phyloP scores from a whole-genome alignment of 495 filamentous ascomycete species.

The Daldinia concentrica region DNA sequence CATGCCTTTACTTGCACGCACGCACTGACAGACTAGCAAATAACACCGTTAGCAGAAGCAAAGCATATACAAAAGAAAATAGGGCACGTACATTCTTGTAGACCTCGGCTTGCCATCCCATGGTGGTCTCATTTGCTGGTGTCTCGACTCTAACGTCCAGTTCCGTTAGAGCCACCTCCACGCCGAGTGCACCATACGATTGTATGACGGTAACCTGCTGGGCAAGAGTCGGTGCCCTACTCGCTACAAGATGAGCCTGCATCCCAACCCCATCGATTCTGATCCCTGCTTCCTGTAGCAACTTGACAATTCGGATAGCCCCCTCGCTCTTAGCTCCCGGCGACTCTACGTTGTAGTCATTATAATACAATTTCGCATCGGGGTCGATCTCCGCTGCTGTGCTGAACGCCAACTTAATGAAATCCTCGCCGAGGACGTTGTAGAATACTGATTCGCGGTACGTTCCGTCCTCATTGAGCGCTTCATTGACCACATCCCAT shows the following conservation, averaged over 20 bases:
- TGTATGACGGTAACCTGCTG: constrained; percentile 60
- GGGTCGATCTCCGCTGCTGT: constrained; percentile 64
- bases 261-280: constrained; percentile 74
- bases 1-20: constrained; percentile 68
- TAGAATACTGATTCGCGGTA: constrained; percentile 66
- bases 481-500: constrained; percentile 76
- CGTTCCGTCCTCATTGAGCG: constrained; percentile 72
- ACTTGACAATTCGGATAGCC: constrained; percentile 61
- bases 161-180: constrained; percentile 70
- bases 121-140: constrained; percentile 49
- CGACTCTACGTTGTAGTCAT: constrained; percentile 73
- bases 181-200: constrained; percentile 60
- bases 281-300: constrained; percentile 60
- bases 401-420: constrained; percentile 65
- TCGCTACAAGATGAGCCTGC: constrained; percentile 70
- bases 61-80: background rate
- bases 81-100: constrained; percentile 55
- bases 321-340: constrained; percentile 59
- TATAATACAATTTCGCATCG: constrained; percentile 71
- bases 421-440: constrained; percentile 66
- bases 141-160: constrained; percentile 61
- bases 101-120: constrained; percentile 65
- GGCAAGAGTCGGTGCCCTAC: constrained; percentile 58
- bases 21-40: constrained; percentile 42
- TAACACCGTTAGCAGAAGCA: background rate